Percentiles rank a stretch among this genome's conserved stretches.
Evolutionary conservation across 2,329 filamentous ascomycete species (phyloP).

Genomic region (Diaporthe destruens): DNA sequence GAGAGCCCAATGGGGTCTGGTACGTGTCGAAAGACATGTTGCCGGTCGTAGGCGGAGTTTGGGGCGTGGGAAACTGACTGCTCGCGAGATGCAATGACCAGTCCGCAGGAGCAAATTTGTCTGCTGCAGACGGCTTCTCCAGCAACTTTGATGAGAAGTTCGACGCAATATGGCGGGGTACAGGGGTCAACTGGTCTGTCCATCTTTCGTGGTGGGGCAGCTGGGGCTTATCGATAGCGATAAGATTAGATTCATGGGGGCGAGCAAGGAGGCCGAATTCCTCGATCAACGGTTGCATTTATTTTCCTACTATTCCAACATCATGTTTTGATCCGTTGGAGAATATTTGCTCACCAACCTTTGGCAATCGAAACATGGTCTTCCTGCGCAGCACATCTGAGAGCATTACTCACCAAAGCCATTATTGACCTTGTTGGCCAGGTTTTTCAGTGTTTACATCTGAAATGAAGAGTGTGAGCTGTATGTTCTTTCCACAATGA

Average conservation of each 20-base stretch:
- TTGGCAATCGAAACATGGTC: no score
- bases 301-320: no score
- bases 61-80: background rate
- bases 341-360: no score
- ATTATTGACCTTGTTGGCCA: no score
- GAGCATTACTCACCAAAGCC: no score
- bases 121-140: background rate
- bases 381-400: no score
- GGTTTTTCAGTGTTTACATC: no score
- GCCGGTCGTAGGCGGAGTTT: background rate
- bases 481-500: constrained; percentile 7
- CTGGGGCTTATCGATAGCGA: constrained; percentile 31
- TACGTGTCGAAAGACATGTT: constrained; percentile 60
- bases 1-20: constrained; percentile 76
- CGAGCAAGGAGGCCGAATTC: no score
- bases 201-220: constrained; percentile 5
- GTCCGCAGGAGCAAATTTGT: constrained; percentile 11
- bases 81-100: background rate
- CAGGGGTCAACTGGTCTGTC: constrained; percentile 2
- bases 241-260: background rate
- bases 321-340: no score
- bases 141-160: constrained; percentile 34
- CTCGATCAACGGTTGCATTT: no score
- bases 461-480: background rate
- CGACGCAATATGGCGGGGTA: constrained; percentile 34